phyloP scores from a whole-genome alignment of 331 rosid species.

The Quercus phellos region DNA sequence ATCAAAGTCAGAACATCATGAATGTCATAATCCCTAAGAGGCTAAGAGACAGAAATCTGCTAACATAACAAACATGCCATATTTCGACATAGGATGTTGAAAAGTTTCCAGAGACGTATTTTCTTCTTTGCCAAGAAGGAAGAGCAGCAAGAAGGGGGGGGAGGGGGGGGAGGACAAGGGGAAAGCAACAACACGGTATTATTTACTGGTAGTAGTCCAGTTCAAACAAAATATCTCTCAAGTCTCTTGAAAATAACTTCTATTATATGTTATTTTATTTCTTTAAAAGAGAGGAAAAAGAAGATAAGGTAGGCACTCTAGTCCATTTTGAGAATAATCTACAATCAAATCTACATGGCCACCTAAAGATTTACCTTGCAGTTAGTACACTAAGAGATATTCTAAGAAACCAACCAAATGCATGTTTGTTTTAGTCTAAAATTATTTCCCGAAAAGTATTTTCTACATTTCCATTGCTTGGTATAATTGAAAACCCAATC shows the following conservation, averaged over 20 bases:
- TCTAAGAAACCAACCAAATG: neutral
- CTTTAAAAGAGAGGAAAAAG: neutral
- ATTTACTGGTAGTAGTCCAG: neutral
- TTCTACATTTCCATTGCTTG: too few relatives aligned
- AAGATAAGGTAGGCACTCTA: neutral
- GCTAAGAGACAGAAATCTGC: constrained; percentile 9
- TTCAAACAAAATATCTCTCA: neutral
- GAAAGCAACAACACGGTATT: neutral
- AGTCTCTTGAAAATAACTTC: neutral
- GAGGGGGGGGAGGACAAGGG: neutral
- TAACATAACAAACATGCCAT: constrained; percentile 18
- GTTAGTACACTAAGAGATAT: neutral
- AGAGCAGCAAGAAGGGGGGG: too few relatives aligned
- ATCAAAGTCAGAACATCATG: constrained; percentile 29
- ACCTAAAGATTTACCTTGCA: neutral
- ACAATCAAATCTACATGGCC: neutral
- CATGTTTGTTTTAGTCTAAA: neutral
- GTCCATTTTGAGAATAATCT: neutral
- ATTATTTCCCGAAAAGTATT: too few relatives aligned
- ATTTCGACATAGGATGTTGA: constrained; percentile 13
- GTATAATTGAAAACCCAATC: too few relatives aligned
- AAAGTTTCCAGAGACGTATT: neutral
- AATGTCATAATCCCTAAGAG: constrained; percentile 21
- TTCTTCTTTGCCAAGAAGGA: neutral
- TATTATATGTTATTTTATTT: neutral